Evolutionary conservation across 169 alveolate species (phyloP).

Genomic region (Plasmodium blacklocki): DNA sequence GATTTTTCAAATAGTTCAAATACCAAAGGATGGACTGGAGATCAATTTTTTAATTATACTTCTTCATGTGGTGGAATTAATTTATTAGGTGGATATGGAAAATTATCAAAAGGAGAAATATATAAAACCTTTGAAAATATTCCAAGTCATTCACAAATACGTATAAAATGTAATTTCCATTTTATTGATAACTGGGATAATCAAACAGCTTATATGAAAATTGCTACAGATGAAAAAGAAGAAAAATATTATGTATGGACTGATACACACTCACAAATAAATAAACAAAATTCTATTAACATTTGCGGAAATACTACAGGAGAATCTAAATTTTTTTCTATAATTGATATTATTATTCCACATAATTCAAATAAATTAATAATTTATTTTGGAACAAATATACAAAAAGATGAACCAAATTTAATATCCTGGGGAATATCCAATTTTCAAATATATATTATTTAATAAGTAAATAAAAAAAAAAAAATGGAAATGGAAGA

Average conservation of each 20-base stretch:
- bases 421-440: slow-evolving; percentile 72
- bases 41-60: slow-evolving; percentile 72
- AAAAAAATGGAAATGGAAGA: neutral
- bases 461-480: slow-evolving; percentile 13
- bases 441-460: slow-evolving; percentile 47
- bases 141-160: slow-evolving; percentile 83
- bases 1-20: slow-evolving; percentile 67
- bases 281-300: slow-evolving; percentile 72
- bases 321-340: slow-evolving; percentile 40
- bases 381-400: slow-evolving; percentile 60
- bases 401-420: slow-evolving; percentile 44
- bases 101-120: slow-evolving; percentile 79
- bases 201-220: slow-evolving; percentile 84
- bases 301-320: slow-evolving; percentile 82
- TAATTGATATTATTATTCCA: slow-evolving; percentile 59
- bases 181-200: slow-evolving; percentile 85
- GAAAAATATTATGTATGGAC: slow-evolving; percentile 85
- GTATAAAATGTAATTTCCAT: slow-evolving; percentile 82
- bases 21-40: slow-evolving; percentile 85
- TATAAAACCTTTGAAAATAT: slow-evolving; percentile 82
- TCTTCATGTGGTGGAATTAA: slow-evolving; percentile 84
- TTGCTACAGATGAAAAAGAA: slow-evolving; percentile 75
- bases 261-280: slow-evolving; percentile 75
- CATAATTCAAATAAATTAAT: slow-evolving; percentile 42
- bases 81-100: slow-evolving; percentile 84